Conservation (phyloP, 306 rosid genomes). For the Aeschynomene evenia region DNA sequence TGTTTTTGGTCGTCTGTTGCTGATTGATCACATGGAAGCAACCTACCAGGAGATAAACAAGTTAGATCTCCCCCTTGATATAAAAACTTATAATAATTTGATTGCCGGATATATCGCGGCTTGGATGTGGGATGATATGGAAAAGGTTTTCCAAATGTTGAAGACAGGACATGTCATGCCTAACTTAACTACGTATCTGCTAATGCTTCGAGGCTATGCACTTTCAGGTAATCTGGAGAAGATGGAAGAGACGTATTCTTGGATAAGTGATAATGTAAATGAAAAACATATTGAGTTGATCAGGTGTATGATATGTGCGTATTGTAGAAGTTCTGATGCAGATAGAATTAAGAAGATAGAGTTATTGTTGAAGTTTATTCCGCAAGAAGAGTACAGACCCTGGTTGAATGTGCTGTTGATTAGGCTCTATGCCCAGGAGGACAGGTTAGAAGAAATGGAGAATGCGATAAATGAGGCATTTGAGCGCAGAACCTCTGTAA, state of each 20-base stretch:
- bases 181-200: constrained; percentile 43
- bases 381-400: constrained; percentile 60
- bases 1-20: constrained; percentile 65
- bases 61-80: constrained; percentile 38
- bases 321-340: constrained; percentile 56
- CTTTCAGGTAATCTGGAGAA: constrained; percentile 57
- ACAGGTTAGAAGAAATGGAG: constrained; percentile 68
- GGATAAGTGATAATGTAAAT: constrained; percentile 46
- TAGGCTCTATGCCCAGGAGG: constrained; percentile 61
- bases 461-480: constrained; percentile 68
- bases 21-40: constrained; percentile 72
- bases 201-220: constrained; percentile 86
- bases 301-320: constrained; percentile 79
- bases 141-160: constrained; percentile 52
- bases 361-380: constrained; percentile 54
- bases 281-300: constrained; percentile 42
- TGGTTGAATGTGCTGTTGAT: constrained; percentile 79
- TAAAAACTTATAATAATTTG: constrained; percentile 60
- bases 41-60: constrained; percentile 47
- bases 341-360: constrained; percentile 58
- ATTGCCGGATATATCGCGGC: constrained; percentile 72
- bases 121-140: constrained; percentile 87
- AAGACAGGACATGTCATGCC: constrained; percentile 51
- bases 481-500: constrained; percentile 45
- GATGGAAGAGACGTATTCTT: constrained; percentile 70